These are phyloP conservation scores for Rhodotorula sp. DNA, from an alignment of 1,284 basidiomycete genomes.

Conservation along the genomic window DNA sequence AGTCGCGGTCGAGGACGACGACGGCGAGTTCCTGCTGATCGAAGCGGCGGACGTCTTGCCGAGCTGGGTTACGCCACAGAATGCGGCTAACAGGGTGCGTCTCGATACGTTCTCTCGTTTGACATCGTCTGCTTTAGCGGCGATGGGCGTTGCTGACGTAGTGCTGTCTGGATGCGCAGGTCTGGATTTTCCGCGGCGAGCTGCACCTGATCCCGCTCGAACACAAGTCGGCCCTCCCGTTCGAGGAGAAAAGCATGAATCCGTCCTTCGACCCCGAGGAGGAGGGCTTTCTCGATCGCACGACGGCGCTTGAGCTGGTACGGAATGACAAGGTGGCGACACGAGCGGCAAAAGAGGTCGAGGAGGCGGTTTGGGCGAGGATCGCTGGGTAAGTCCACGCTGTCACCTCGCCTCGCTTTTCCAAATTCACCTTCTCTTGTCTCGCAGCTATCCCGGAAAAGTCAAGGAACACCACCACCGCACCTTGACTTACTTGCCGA, in stretches of 20 bases:
- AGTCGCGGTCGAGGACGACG: conserved; percentile 68
- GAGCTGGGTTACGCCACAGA: conserved; percentile 84
- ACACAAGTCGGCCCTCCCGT: conserved; percentile 61
- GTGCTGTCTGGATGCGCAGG: conserved; percentile 53
- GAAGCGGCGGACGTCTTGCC: conserved; percentile 91
- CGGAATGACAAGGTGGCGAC: conserved; percentile 59
- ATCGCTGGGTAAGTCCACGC: conserved; percentile 58
- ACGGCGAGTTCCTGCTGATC: conserved; percentile 94
- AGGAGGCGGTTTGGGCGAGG: conserved; percentile 62
- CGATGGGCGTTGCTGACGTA: conserved; percentile 37
- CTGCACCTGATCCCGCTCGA: conserved; percentile 81
- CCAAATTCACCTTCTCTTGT: neutral
- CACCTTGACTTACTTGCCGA: conserved; percentile 75
- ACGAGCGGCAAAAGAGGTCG: conserved; percentile 59
- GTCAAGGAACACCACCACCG: conserved; percentile 69
- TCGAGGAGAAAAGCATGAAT: conserved; percentile 53
- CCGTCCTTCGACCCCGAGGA: conserved; percentile 45
- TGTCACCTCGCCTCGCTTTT: neutral
- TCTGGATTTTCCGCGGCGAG: conserved; percentile 81
- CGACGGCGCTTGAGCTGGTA: conserved; percentile 67
- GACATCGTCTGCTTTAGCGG: neutral
- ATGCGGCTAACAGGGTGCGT: conserved; percentile 85
- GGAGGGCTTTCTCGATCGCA: conserved; percentile 57
- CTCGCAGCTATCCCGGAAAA: conserved; percentile 60
- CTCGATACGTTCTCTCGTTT: conserved; percentile 32